A percentile compares a stretch with the other conserved stretches of the same genome.
Conservation (phyloP, 352 stramenopile species). For the Phytopythium oedochilum region DNA sequence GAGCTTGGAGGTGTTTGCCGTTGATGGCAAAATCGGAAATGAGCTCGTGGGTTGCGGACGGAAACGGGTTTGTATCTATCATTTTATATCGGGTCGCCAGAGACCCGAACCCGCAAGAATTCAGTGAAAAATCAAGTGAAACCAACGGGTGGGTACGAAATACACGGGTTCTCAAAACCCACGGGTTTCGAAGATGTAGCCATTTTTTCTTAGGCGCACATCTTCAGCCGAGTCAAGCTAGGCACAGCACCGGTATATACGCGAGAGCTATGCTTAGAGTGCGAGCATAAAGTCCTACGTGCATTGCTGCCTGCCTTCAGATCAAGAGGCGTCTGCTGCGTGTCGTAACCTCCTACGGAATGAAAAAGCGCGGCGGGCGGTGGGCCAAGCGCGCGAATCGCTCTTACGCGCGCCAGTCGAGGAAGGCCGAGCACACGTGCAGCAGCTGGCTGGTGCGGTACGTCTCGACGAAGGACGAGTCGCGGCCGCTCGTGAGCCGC, state of each 20-base stretch:
- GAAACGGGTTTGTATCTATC: slow-evolving; percentile 1
- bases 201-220: too few species aligned
- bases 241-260: too few species aligned
- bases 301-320: neutral
- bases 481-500: slow-evolving; percentile 32
- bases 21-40: neutral
- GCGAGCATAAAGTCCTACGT: slow-evolving; percentile 2
- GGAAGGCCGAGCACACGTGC: slow-evolving; percentile 52
- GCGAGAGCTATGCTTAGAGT: too few species aligned
- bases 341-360: neutral
- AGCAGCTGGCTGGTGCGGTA: slow-evolving; percentile 51
- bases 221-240: too few species aligned
- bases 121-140: slow-evolving; percentile 1
- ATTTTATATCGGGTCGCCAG: neutral
- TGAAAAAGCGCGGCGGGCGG: neutral
- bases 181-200: neutral
- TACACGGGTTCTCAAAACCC: neutral
- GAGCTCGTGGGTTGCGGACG: neutral
- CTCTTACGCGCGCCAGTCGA: slow-evolving; percentile 46
- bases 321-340: neutral
- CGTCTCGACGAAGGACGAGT: slow-evolving; percentile 52
- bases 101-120: slow-evolving; percentile 6
- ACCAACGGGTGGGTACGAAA: neutral
- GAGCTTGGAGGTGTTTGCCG: neutral
- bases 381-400: neutral